Evolutionary conservation across 2,329 filamentous ascomycete genomes (phyloP).

Genomic region (Monosporascus sp.): DNA sequence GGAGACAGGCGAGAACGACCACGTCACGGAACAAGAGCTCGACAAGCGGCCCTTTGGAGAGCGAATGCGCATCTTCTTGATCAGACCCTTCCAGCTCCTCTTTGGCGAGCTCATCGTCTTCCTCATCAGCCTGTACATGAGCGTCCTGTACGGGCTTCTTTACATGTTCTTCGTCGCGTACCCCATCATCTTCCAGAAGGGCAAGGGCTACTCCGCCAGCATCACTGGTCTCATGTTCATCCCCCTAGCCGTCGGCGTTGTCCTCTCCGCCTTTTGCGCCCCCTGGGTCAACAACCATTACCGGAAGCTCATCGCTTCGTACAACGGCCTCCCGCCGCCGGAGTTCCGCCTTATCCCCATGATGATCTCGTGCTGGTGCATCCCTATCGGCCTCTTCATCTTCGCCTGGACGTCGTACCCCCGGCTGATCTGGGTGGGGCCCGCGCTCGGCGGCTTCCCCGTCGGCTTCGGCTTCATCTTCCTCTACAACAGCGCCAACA

Average conservation of each 20-base stretch:
- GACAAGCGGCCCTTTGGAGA: slow-evolving; percentile 65
- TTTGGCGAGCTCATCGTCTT: slow-evolving; percentile 82
- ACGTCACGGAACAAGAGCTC: slow-evolving; percentile 77
- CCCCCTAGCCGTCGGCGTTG: slow-evolving; percentile 70
- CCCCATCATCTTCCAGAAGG: slow-evolving; percentile 67
- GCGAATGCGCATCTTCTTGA: slow-evolving; percentile 66
- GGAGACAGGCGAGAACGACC: slow-evolving; percentile 58
- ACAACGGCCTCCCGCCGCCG: slow-evolving; percentile 54
- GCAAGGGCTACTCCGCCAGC: slow-evolving; percentile 71
- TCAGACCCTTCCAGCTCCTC: slow-evolving; percentile 80
- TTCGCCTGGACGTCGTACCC: slow-evolving; percentile 61
- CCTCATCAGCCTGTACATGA: slow-evolving; percentile 81
- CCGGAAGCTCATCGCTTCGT: slow-evolving; percentile 35
- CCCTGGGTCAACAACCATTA: slow-evolving; percentile 81
- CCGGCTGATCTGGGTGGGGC: slow-evolving; percentile 63
- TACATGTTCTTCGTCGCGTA: slow-evolving; percentile 75
- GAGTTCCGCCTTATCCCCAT: slow-evolving; percentile 78
- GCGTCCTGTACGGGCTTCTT: slow-evolving; percentile 67
- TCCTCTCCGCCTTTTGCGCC: slow-evolving; percentile 60
- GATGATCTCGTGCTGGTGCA: slow-evolving; percentile 72
- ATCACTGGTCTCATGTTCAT: slow-evolving; percentile 84
- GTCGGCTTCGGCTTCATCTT: slow-evolving; percentile 81
- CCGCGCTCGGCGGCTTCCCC: slow-evolving; percentile 63
- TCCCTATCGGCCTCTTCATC: slow-evolving; percentile 53
- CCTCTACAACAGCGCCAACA: slow-evolving; percentile 74